Conservation (phyloP, 768 basidiomycete genomes). For the Lactarius tabidus region DNA sequence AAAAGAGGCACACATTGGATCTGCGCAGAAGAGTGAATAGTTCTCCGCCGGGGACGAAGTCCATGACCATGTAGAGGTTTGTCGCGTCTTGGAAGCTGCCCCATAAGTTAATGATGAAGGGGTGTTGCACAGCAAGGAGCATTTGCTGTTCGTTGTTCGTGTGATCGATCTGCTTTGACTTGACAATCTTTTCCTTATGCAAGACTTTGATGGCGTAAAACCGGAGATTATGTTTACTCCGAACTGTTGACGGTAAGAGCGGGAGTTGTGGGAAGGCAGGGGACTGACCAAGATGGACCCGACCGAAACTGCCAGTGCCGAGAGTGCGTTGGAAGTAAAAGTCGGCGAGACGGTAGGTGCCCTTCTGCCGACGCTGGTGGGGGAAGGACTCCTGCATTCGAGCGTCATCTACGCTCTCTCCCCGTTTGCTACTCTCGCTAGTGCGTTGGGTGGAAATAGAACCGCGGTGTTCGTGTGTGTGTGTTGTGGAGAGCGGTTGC, state of each 20-base stretch:
- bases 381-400: conserved; percentile 27
- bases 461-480: conserved; percentile 46
- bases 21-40: conserved; percentile 89
- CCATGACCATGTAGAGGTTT: conserved; percentile 98
- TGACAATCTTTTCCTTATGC: conserved; percentile 88
- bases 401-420: conserved; percentile 34
- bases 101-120: conserved; percentile 96
- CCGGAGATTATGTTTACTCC: conserved; percentile 90
- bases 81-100: conserved; percentile 88
- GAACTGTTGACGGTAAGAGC: conserved; percentile 44
- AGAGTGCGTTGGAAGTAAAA: conserved; percentile 79
- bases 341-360: conserved; percentile 67
- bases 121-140: conserved; percentile 80
- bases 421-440: conserved; percentile 46
- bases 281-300: conserved; percentile 79
- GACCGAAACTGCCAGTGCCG: conserved; percentile 95
- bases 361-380: conserved; percentile 49
- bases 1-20: conserved; percentile 61
- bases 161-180: conserved; percentile 93
- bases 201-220: conserved; percentile 96
- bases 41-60: conserved; percentile 94
- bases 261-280: background rate
- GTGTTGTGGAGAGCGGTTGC: conserved; percentile 23
- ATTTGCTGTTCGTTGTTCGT: conserved; percentile 93
- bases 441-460: conserved; percentile 70